A percentile compares a stretch with the other conserved stretches of the same genome.
phyloP scores from a whole-genome alignment of 1,139 yeast species.

The Nadsonia commutata region DNA sequence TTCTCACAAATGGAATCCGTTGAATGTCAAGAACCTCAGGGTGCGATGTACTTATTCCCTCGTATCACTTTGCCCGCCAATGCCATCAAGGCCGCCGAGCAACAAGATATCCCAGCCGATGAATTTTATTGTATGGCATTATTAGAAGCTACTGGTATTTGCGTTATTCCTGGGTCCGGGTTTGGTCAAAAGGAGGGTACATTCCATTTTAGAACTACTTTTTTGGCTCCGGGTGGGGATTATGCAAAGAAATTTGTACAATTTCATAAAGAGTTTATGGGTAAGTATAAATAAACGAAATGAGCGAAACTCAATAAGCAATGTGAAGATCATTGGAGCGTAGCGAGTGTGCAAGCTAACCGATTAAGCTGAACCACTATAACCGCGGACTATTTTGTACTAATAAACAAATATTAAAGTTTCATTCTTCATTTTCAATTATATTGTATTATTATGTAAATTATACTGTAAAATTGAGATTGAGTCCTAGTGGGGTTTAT shows the following conservation, averaged over 20 bases:
- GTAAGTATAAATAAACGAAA: constrained; percentile 32
- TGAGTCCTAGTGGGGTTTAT: too few species aligned
- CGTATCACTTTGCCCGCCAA: constrained; percentile 45
- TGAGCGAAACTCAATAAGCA: too few species aligned
- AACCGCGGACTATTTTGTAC: too few species aligned
- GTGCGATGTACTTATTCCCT: constrained; percentile 97
- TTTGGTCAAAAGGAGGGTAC: constrained; percentile 87
- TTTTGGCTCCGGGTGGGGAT: constrained; percentile 85
- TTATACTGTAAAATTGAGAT: too few species aligned
- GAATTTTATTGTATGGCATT: constrained; percentile 77
- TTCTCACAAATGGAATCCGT: constrained; percentile 69
- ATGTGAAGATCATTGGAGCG: too few species aligned
- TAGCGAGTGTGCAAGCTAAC: too few species aligned
- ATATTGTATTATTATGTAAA: too few species aligned
- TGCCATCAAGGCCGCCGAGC: constrained; percentile 48
- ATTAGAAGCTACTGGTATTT: constrained; percentile 82
- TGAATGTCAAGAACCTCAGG: constrained; percentile 75
- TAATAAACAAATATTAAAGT: too few species aligned
- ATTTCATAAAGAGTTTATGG: constrained; percentile 63
- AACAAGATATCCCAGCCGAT: constrained; percentile 45
- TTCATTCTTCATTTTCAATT: too few species aligned
- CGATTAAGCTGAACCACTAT: too few species aligned
- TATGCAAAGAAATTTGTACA: constrained; percentile 66
- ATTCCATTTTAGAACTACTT: constrained; percentile 86
- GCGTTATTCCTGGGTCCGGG: constrained; percentile 95